Base-by-base conservation (phyloP, 495 filamentous ascomycete species). In the Chlorociboria aeruginascens region DNA sequence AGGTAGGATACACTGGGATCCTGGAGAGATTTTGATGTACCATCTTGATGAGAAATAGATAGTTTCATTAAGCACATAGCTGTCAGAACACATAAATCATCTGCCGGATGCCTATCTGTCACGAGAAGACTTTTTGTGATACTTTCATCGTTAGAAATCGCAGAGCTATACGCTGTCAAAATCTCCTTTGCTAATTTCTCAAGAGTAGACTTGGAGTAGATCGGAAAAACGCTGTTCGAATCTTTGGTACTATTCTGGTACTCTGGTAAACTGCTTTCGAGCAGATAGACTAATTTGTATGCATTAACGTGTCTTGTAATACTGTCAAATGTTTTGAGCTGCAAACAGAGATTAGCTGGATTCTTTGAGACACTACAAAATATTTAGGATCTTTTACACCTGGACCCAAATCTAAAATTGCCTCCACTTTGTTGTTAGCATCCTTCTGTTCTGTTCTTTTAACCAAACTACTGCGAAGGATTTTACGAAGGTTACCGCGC, bases 51-150 rank as follows among this genome's bases (percentile, higher is more conserved):
- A n/a, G 54, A 37, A 3, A 64, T 49, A 0, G 69, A 55, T n/a
- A 75, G 56, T 49, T 70, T 74, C 1, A 75, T 51, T 6, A 75
- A 60, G 9, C 69, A 67, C 31, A 61, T 62, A 3, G 65, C 62
- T 28, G 71, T 68, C 29, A 71, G 51, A 17, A 73, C 54, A 4
- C 64, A 54, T 17, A 72, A 54, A 42, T 71, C 69, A 8, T 67
- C 50, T 7, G 71, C 61, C 0, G 70, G 72, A 45, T 74, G 55
- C 41, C 35, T 29, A 36, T 61, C 58, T 3, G 58, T 61, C 25
- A 40, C 33, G 10, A 56, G 43, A 7, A 61, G 45, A 12, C 36
- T 45, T 20, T 50, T 51, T 12, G 46, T 45, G 29, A 52, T 46
- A 16, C 32, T 10, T 38, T 47, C 52, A 31, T 53, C 46, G 28